Conservation (phyloP, 2,329 filamentous ascomycete species). For the Pseudodiploospora longispora region DNA sequence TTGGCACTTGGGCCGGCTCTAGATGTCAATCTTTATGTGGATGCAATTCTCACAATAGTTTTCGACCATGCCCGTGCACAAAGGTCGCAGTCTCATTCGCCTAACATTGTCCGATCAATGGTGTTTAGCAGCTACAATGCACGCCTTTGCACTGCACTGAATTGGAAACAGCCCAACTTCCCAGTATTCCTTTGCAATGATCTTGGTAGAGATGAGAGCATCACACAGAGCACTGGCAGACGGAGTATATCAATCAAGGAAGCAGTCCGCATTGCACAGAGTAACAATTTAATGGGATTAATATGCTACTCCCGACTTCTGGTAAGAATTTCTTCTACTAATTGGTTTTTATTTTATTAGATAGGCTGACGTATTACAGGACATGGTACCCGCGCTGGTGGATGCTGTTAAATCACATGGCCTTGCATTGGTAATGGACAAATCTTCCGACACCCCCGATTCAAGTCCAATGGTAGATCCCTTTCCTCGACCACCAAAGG, state of each 20-base stretch:
- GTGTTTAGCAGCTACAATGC: slow-evolving; percentile 93
- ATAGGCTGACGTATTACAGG: slow-evolving; percentile 42
- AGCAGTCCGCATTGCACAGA: slow-evolving; percentile 82
- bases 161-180: slow-evolving; percentile 99
- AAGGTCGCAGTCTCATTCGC: slow-evolving; percentile 52
- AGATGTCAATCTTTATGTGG: slow-evolving; percentile 81
- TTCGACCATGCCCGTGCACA: slow-evolving; percentile 80
- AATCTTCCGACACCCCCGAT: slow-evolving; percentile 51
- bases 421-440: slow-evolving; percentile 84
- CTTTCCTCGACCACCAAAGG: slow-evolving; percentile 60
- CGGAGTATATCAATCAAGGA: slow-evolving; percentile 86
- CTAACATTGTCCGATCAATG: slow-evolving; percentile 72
- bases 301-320: slow-evolving; percentile 82
- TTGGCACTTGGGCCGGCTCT: slow-evolving; percentile 64
- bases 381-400: slow-evolving; percentile 85
- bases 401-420: slow-evolving; percentile 93
- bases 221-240: slow-evolving; percentile 51
- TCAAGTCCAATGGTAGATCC: slow-evolving; percentile 35
- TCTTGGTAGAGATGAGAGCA: slow-evolving; percentile 55
- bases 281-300: slow-evolving; percentile 97
- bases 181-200: slow-evolving; percentile 95
- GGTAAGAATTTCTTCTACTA: slow-evolving; percentile 41
- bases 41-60: slow-evolving; percentile 73
- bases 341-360: neutral
- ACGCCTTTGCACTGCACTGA: slow-evolving; percentile 83